phyloP scores from a whole-genome alignment of 805 yeast species.

The Candida berthetii region DNA sequence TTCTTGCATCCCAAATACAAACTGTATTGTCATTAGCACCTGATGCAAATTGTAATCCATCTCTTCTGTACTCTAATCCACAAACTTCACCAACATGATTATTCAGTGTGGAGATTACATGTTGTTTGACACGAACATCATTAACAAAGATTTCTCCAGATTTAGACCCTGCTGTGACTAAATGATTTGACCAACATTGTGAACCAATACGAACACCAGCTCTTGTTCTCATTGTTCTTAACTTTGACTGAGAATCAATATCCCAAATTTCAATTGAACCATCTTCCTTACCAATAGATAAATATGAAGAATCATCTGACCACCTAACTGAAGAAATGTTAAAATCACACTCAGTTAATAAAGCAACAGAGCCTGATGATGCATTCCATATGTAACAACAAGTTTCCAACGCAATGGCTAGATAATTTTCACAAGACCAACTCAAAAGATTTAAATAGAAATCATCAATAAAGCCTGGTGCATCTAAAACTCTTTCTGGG shows the following conservation, averaged over 20 bases:
- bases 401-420: constrained; percentile 85
- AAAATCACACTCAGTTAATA: constrained; percentile 54
- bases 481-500: constrained; percentile 92
- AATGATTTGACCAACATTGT: constrained; percentile 78
- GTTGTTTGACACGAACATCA: constrained; percentile 83
- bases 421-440: constrained; percentile 78
- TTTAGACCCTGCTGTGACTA: constrained; percentile 82
- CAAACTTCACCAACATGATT: constrained; percentile 87
- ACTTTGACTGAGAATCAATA: constrained; percentile 63
- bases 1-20: constrained; percentile 87
- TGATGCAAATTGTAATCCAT: constrained; percentile 80
- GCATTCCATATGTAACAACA: constrained; percentile 94
- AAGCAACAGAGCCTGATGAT: constrained; percentile 66
- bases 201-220: constrained; percentile 75
- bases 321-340: constrained; percentile 72
- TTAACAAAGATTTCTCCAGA: constrained; percentile 81
- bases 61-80: constrained; percentile 80
- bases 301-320: constrained; percentile 86
- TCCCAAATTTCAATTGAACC: constrained; percentile 94
- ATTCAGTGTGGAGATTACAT: constrained; percentile 52
- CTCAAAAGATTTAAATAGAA: constrained; percentile 81
- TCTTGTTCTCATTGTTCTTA: constrained; percentile 69
- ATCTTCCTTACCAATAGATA: constrained; percentile 77
- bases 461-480: constrained; percentile 92
- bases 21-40: constrained; percentile 96